Evolutionary conservation across 371 early-diverging fungal species (phyloP).

Genomic region (Mortierella sp.): DNA sequence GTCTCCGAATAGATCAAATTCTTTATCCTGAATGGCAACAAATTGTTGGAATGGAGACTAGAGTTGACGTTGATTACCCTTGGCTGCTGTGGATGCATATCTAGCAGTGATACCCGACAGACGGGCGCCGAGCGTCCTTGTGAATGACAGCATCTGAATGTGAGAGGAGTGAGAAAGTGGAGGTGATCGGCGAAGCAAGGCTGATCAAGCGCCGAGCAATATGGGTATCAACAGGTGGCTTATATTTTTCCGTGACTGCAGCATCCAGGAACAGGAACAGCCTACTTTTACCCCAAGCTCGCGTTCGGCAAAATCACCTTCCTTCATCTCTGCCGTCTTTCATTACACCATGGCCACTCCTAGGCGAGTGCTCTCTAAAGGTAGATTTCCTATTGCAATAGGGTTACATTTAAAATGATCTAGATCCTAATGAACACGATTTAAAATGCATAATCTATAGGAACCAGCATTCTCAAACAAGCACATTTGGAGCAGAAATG

Average conservation of each 20-base stretch:
- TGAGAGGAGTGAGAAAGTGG: constrained; percentile 2
- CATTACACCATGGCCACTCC: background rate
- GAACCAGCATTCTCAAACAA: constrained; percentile 6
- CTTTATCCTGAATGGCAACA: background rate
- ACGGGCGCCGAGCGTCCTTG: constrained; percentile 49
- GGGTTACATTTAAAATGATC: too few relatives aligned
- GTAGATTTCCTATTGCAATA: background rate
- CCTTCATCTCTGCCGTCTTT: background rate
- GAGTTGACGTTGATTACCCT: constrained; percentile 23
- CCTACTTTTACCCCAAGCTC: background rate
- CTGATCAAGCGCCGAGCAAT: background rate
- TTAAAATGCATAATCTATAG: constrained; percentile 1
- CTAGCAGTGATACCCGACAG: constrained; percentile 43
- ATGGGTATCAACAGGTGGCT: constrained; percentile 14
- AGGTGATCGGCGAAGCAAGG: constrained; percentile 9
- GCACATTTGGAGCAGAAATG: constrained; percentile 28
- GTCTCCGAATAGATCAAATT: background rate
- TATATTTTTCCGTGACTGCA: background rate
- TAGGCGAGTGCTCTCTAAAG: background rate
- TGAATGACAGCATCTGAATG: constrained; percentile 42
- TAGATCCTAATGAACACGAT: too few relatives aligned
- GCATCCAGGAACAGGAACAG: constrained; percentile 1
- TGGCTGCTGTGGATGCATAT: constrained; percentile 53
- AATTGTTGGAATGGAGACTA: background rate
- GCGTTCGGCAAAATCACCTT: background rate